These are phyloP conservation scores for Podaxis sp. DNA, from an alignment of 768 basidiomycete species.

Conservation along the genomic window DNA sequence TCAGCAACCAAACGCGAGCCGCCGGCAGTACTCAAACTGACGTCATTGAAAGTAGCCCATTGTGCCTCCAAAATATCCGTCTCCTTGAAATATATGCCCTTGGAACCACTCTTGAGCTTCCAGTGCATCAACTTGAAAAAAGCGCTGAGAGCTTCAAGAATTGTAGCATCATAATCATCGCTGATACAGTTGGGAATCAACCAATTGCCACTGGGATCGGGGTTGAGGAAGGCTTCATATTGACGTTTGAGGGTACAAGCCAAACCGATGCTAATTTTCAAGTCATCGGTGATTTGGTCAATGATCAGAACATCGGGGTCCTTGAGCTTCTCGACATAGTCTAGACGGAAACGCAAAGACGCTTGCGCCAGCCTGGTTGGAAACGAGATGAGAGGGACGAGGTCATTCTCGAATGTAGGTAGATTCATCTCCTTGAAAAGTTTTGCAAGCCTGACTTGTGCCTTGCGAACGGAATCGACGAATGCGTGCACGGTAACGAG, in stretches of 20 bases:
- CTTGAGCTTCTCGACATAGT: constrained; percentile 82
- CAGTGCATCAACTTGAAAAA: constrained; percentile 95
- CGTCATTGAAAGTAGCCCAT: constrained; percentile 92
- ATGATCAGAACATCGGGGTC: constrained; percentile 89
- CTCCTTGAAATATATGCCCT: constrained; percentile 95
- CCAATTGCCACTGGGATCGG: constrained; percentile 88
- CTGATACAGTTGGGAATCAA: constrained; percentile 83
- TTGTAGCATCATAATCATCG: constrained; percentile 85
- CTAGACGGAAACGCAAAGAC: constrained; percentile 81
- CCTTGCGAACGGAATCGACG: constrained; percentile 79
- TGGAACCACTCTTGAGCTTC: constrained; percentile 91
- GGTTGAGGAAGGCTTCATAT: constrained; percentile 86
- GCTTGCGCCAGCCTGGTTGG: constrained; percentile 94
- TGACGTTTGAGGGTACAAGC: constrained; percentile 95
- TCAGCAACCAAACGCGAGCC: constrained; percentile 92
- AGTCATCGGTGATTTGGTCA: constrained; percentile 90
- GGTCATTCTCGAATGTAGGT: constrained; percentile 84
- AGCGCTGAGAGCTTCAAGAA: constrained; percentile 79
- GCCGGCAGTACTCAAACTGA: constrained; percentile 80
- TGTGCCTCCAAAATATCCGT: constrained; percentile 97
- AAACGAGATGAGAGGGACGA: constrained; percentile 92
- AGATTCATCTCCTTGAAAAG: constrained; percentile 86
- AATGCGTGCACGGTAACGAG: constrained; percentile 84
- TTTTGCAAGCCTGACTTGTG: constrained; percentile 74
- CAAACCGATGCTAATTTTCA: constrained; percentile 85